phyloP scores from a whole-genome alignment of 2,329 filamentous ascomycete species.

The Ascochyta fabae region DNA sequence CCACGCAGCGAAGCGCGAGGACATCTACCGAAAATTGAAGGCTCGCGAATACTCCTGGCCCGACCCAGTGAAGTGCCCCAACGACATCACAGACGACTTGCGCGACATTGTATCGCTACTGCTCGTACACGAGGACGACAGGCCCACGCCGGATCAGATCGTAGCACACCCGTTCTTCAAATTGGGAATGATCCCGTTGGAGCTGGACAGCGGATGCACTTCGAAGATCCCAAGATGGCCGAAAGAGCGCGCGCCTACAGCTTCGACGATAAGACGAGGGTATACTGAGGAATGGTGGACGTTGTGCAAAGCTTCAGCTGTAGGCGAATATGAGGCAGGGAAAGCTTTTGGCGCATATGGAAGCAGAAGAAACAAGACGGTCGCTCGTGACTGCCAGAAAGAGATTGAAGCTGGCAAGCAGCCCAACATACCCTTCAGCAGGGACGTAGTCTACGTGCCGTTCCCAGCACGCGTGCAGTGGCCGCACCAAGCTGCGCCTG shows the following conservation, averaged over 20 bases:
- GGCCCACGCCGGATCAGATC: slow-evolving; percentile 78
- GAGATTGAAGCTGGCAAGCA: slow-evolving; percentile 56
- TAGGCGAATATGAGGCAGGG: slow-evolving; percentile 56
- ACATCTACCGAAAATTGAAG: slow-evolving; percentile 76
- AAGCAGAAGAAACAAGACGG: slow-evolving; percentile 56
- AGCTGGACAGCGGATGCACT: slow-evolving; percentile 55
- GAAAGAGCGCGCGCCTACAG: slow-evolving; percentile 52
- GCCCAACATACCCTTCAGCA: slow-evolving; percentile 57
- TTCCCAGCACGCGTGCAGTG: slow-evolving; percentile 50
- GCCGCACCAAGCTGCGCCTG: slow-evolving; percentile 39
- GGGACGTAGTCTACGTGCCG: slow-evolving; percentile 57
- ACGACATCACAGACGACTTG: slow-evolving; percentile 75
- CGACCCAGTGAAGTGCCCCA: slow-evolving; percentile 67
- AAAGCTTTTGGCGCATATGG: slow-evolving; percentile 56
- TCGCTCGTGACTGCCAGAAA: slow-evolving; percentile 58
- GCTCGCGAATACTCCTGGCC: slow-evolving; percentile 83
- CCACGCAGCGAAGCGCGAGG: slow-evolving; percentile 86
- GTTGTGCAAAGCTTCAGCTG: slow-evolving; percentile 58
- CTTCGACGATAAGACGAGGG: slow-evolving; percentile 53
- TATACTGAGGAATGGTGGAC: slow-evolving; percentile 60
- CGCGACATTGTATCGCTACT: slow-evolving; percentile 80
- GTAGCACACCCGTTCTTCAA: slow-evolving; percentile 82
- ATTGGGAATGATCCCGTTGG: slow-evolving; percentile 72
- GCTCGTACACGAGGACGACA: slow-evolving; percentile 75
- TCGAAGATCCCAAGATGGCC: slow-evolving; percentile 56